Percentiles rank a stretch among this genome's conserved stretches.
Evolutionary conservation across 202 grass and related monocot genomes (phyloP).

Genomic region (Sporobolus alterniflorus): DNA sequence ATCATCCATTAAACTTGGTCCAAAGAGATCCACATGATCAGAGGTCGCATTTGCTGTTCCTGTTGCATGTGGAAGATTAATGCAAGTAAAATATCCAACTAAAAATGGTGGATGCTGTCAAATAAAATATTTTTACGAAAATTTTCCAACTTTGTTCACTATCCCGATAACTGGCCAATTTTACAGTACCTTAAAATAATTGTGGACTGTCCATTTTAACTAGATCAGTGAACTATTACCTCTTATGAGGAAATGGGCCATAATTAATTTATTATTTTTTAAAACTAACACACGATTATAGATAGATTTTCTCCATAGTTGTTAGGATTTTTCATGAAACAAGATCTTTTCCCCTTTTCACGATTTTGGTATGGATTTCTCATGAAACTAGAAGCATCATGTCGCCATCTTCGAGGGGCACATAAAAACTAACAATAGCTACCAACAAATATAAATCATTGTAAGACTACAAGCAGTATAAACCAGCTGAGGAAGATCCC

Average conservation of each 20-base stretch:
- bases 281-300: no score
- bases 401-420: background rate
- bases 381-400: background rate
- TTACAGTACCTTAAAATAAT: no score
- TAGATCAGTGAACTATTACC: no score
- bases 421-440: constrained; percentile 8
- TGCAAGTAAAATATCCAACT: background rate
- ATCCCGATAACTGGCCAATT: no score
- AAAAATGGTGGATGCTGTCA: background rate
- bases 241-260: no score
- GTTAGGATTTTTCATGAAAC: no score
- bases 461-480: constrained; percentile 6
- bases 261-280: no score
- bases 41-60: constrained; percentile 43
- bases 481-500: constrained; percentile 45
- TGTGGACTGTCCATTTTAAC: no score
- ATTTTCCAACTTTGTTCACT: background rate
- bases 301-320: no score
- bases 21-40: constrained; percentile 56
- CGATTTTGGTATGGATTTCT: no score
- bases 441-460: background rate
- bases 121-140: background rate
- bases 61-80: constrained; percentile 11
- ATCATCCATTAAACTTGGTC: constrained; percentile 54
- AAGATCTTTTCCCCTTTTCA: no score